Evolutionary conservation across 768 basidiomycete genomes (phyloP).

Genomic region (Dictyophora rubrovolvata): DNA sequence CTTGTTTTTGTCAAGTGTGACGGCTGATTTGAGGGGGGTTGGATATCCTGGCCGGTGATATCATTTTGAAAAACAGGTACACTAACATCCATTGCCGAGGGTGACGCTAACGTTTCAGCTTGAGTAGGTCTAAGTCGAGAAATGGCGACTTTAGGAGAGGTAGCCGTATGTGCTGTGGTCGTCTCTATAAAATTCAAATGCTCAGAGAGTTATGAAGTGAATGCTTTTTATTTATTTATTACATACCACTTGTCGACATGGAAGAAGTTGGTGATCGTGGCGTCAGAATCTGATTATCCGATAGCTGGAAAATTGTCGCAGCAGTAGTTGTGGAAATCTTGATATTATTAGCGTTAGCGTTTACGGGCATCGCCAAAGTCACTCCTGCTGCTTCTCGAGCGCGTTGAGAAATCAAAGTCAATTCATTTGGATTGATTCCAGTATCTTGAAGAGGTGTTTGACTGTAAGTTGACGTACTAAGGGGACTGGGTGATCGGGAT

Average conservation of each 20-base stretch:
- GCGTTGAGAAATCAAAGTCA: conserved; percentile 12
- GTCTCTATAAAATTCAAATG: neutral
- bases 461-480: neutral
- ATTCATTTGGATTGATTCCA: conserved; percentile 5
- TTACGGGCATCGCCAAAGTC: conserved; percentile 24
- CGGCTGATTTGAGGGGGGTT: neutral
- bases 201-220: neutral
- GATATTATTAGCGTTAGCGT: neutral
- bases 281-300: neutral
- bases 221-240: neutral
- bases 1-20: conserved; percentile 15
- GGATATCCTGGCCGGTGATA: conserved; percentile 12
- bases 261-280: neutral
- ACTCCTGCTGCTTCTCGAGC: conserved; percentile 29
- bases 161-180: conserved; percentile 7
- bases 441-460: neutral
- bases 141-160: conserved; percentile 32
- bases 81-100: neutral
- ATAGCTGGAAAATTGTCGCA: neutral
- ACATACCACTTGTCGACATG: neutral
- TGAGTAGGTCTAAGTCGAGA: conserved; percentile 41
- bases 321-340: neutral
- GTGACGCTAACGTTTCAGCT: conserved; percentile 22
- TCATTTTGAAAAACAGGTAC: conserved; percentile 5
- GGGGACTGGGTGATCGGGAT: conserved; percentile 6